A percentile compares a stretch with the other conserved stretches of the same genome.
Evolutionary conservation across 352 stramenopile genomes (phyloP).

Genomic region (Globisporangium emineosum): DNA sequence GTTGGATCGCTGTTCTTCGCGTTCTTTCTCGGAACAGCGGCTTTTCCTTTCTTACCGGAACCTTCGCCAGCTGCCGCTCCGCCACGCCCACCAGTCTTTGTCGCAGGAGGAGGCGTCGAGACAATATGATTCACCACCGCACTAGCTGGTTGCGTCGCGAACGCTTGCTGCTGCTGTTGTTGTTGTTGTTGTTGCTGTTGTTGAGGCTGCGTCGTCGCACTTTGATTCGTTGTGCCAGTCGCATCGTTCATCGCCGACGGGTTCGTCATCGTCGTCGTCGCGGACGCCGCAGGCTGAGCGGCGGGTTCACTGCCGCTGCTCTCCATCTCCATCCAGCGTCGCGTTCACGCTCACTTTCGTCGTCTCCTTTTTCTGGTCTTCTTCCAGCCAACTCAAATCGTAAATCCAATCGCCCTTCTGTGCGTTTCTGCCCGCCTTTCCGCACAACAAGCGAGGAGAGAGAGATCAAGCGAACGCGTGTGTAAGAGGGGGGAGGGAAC

Average conservation of each 20-base stretch:
- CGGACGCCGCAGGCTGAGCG: background rate
- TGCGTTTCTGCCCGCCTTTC: constrained; percentile 7
- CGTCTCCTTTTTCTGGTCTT: background rate
- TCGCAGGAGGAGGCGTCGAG: background rate
- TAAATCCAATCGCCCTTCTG: background rate
- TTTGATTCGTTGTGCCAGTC: constrained; percentile 1
- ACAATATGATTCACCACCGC: background rate
- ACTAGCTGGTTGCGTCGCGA: background rate
- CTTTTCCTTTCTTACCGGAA: background rate
- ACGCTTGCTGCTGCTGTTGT: constrained; percentile 10
- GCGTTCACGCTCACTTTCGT: background rate
- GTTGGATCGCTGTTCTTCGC: constrained; percentile 20
- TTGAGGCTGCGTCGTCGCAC: constrained; percentile 3
- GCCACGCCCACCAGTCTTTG: background rate
- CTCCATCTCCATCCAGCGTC: constrained; percentile 6
- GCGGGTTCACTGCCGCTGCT: background rate
- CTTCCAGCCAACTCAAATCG: background rate
- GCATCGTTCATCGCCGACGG: background rate
- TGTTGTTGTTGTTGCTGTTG: constrained; percentile 1
- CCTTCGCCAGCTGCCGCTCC: background rate
- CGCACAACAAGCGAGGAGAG: background rate
- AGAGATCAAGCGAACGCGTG: background rate
- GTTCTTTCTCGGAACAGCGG: constrained; percentile 16
- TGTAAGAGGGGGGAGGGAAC: background rate
- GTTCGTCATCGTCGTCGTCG: background rate